Conservation (phyloP, 306 rosid species). For the Benincasa hispida region DNA sequence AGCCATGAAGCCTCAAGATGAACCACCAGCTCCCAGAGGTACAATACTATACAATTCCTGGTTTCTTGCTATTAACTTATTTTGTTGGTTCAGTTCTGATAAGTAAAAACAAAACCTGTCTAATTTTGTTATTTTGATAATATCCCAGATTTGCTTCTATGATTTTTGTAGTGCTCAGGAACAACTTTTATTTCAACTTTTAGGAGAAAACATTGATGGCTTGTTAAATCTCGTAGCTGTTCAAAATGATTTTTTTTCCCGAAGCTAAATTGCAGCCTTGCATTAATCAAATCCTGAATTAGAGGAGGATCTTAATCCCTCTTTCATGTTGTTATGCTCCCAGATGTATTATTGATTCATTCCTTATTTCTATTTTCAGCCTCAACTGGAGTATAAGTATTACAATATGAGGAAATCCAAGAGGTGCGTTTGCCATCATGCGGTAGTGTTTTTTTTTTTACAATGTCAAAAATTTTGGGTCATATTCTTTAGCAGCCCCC, state of each 20-base stretch:
- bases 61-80: neutral
- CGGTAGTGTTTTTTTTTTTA: neutral
- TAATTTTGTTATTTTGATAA: neutral
- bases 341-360: neutral
- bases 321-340: neutral
- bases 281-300: neutral
- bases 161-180: neutral
- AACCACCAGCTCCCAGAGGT: slow-evolving; percentile 26
- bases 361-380: neutral
- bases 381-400: slow-evolving; percentile 1
- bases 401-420: neutral
- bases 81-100: neutral
- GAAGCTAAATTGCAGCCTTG: neutral
- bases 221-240: neutral
- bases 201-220: neutral
- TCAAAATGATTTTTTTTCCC: neutral
- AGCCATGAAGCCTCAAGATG: slow-evolving; percentile 88
- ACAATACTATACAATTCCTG: neutral
- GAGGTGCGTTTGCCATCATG: neutral
- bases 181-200: neutral
- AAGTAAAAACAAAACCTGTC: neutral
- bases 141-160: neutral
- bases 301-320: neutral
- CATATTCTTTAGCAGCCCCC: neutral
- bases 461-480: neutral